Evolutionary conservation across 2,329 filamentous ascomycete species (phyloP), one percentile per base, ranked within the genome.

Genomic region (Myriosclerotinia curreyana): DNA sequence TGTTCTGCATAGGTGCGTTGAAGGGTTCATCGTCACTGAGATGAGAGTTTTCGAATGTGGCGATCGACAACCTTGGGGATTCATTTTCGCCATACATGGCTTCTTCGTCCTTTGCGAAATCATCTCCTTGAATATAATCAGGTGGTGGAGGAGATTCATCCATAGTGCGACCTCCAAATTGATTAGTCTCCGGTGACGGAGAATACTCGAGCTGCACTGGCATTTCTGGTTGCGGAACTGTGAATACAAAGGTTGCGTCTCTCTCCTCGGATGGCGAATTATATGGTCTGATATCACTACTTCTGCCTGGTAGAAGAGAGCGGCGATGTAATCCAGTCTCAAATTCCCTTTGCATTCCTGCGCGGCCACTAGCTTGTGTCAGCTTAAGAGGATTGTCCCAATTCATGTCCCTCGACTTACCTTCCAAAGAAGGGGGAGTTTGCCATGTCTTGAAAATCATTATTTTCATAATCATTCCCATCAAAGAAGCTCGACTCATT

Each of bases 191-290:
- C 2, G 36, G 52, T 40, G 34, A 42, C 31, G 17, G 44, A 48
- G 53, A 58, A n/a, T 22, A 22, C 28, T 58, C 60, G 14, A 60
- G 62, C 55, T 28, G 49, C 42, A 49, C 54, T 61, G 67, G 66
- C 11, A 66, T 65, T n/a, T 58, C 69, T 66, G 70, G 67, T 20
- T 64, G 69, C n/a, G 73, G 73, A 22, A 75, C 70, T 17, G 68
- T 71, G 22, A 75, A 71, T 2, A 72, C 67, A 63, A 75, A 75
- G 1, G 71, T 74, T 25, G 69, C 70, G 17, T 74, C 73, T 12
- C 68, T 75, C 52, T 74, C 74, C 62, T 75, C 74, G 40, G 55
- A 56, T 44, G 68, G 42, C n/a, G 72, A 60, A n/a, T 38, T 60
- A 38, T 38, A 31, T 20, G 71, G 71, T 25, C 71, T 66, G 42